Evolutionary conservation across 257 asterid genomes (phyloP).

Genomic region (Rehmannia glutinosa): DNA sequence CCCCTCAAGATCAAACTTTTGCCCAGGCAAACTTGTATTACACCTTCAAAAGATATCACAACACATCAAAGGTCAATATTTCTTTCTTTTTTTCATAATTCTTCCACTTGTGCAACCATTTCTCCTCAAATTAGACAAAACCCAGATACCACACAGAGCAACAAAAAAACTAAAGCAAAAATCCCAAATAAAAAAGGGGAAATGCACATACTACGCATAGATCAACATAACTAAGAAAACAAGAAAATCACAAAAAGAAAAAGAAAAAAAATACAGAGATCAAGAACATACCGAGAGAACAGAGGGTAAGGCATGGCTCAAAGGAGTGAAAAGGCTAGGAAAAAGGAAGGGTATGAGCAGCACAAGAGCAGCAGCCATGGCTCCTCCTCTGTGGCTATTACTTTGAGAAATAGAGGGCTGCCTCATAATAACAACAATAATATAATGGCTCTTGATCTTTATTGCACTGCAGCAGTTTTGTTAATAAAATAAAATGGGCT

Average conservation of each 20-base stretch:
- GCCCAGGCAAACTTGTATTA: no score
- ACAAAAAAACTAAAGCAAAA: not conserved
- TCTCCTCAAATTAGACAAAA: slow-evolving; percentile 10
- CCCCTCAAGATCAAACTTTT: slow-evolving; percentile 17
- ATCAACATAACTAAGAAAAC: not conserved
- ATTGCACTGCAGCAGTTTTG: slow-evolving; percentile 16
- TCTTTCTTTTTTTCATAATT: not conserved
- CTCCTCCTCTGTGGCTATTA: slow-evolving; percentile 53
- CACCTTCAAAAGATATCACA: no score
- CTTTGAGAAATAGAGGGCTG: slow-evolving; percentile 34
- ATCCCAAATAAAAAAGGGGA: not conserved
- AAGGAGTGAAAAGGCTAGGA: slow-evolving; percentile 50
- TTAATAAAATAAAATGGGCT: slow-evolving; percentile 2
- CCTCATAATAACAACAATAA: slow-evolving; percentile 31
- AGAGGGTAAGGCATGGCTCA: slow-evolving; percentile 72
- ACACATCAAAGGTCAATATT: no score
- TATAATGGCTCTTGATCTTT: slow-evolving; percentile 21
- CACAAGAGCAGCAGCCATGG: slow-evolving; percentile 66
- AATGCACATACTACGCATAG: slow-evolving; percentile 6
- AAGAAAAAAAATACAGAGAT: slow-evolving; percentile 8
- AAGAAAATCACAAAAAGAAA: not conserved
- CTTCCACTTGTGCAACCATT: slow-evolving; percentile 8
- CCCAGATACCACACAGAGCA: slow-evolving; percentile 13
- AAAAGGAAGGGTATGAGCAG: slow-evolving; percentile 62
- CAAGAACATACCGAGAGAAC: slow-evolving; percentile 51